phyloP scores from a whole-genome alignment of 116 monocot species.

The Cymodocea nodosa region DNA sequence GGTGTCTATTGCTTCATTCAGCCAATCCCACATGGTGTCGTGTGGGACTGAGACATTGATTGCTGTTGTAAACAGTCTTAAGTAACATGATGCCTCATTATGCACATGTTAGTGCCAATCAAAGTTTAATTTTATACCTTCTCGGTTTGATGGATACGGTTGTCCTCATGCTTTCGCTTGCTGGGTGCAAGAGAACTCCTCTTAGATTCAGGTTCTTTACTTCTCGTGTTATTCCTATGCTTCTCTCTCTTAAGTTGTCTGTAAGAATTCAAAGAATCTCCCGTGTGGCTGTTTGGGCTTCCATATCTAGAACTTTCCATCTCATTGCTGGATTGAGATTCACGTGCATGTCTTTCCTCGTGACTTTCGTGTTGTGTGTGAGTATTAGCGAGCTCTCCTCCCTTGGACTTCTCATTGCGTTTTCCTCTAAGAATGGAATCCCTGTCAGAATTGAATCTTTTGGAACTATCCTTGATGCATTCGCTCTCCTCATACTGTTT shows the following conservation, averaged over 20 bases:
- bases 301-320: constrained; percentile 46
- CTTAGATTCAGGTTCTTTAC: constrained; percentile 30
- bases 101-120: neutral
- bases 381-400: constrained; percentile 16
- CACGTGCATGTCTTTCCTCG: constrained; percentile 26
- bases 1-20: too few species aligned
- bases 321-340: constrained; percentile 26
- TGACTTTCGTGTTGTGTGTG: constrained; percentile 28
- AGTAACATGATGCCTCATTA: neutral
- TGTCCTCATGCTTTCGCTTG: constrained; percentile 56
- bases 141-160: constrained; percentile 22
- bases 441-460: constrained; percentile 13
- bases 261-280: constrained; percentile 25
- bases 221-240: constrained; percentile 38
- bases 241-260: constrained; percentile 34
- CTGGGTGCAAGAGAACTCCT: constrained; percentile 14
- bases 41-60: too few species aligned
- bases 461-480: constrained; percentile 41
- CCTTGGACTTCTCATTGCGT: constrained; percentile 28
- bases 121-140: constrained; percentile 32
- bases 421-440: constrained; percentile 2
- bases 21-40: too few species aligned
- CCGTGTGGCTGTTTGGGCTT: constrained; percentile 16
- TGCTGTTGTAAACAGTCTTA: too few species aligned
- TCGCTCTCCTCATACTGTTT: constrained; percentile 31